A percentile compares a stretch with the other conserved stretches of the same genome.
Evolutionary conservation across 208 protist genomes (phyloP).

Genomic region (Wallacemonas rigidus): DNA sequence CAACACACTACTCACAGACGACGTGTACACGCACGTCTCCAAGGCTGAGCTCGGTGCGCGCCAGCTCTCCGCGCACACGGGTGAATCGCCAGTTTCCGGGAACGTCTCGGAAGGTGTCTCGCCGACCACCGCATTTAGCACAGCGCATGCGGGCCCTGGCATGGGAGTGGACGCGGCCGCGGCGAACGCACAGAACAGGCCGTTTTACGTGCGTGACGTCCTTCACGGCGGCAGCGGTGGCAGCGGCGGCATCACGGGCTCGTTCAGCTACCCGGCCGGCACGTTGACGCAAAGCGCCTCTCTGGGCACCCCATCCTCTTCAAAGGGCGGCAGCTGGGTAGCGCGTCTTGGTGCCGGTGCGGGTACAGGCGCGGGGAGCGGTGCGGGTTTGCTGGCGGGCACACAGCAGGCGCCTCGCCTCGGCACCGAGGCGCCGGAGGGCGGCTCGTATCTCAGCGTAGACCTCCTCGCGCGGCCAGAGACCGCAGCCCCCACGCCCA

Average conservation of each 20-base stretch:
- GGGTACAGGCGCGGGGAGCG: background rate
- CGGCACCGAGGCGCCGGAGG: background rate
- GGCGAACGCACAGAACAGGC: background rate
- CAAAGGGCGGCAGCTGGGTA: background rate
- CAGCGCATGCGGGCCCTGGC: background rate
- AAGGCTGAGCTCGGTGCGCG: slow-evolving; percentile 27
- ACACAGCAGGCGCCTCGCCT: slow-evolving; percentile 2
- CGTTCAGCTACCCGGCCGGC: background rate
- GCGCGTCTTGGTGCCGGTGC: background rate
- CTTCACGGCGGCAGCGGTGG: slow-evolving; percentile 5
- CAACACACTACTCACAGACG: slow-evolving; percentile 37
- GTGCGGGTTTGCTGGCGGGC: background rate
- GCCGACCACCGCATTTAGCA: background rate
- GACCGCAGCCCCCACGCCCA: slow-evolving; percentile 16
- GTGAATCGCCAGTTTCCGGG: slow-evolving; percentile 10
- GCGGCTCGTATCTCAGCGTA: background rate
- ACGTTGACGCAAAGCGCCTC: background rate
- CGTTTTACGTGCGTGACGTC: slow-evolving; percentile 16
- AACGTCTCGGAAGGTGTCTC: slow-evolving; percentile 12
- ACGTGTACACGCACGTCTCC: slow-evolving; percentile 46
- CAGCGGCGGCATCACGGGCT: slow-evolving; percentile 11
- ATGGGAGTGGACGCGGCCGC: background rate
- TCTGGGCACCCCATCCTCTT: background rate
- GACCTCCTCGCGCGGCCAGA: background rate
- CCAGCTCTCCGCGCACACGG: background rate